Evolutionary conservation across 768 basidiomycete species (phyloP).

Genomic region (Leucocoprinus leucothites): DNA sequence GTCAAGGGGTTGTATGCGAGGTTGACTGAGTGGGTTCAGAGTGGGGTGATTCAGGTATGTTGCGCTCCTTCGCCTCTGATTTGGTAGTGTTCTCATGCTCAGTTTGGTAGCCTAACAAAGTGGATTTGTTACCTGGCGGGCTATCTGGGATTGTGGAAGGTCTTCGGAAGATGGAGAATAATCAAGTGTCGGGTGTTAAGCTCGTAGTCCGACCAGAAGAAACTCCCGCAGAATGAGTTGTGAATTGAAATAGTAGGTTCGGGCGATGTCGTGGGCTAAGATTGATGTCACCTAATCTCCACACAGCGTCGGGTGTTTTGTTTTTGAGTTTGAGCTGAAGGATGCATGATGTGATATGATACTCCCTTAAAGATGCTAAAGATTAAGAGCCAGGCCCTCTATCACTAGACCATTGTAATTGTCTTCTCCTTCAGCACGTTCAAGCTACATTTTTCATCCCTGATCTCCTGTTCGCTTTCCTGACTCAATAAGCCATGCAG

Average conservation of each 20-base stretch:
- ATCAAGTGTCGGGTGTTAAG: slow-evolving; percentile 40
- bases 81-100: neutral
- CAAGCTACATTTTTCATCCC: too few relatives aligned
- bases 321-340: too few relatives aligned
- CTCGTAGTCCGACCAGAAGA: slow-evolving; percentile 41
- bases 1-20: slow-evolving; percentile 20
- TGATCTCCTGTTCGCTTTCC: too few relatives aligned
- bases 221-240: slow-evolving; percentile 15
- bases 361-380: too few relatives aligned
- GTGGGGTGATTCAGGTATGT: slow-evolving; percentile 32
- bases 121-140: slow-evolving; percentile 40
- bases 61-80: neutral
- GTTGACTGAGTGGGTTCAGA: slow-evolving; percentile 26
- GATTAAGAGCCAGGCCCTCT: too few relatives aligned
- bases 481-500: too few relatives aligned
- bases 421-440: too few relatives aligned
- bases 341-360: too few relatives aligned
- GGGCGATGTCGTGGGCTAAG: too few relatives aligned
- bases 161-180: slow-evolving; percentile 34
- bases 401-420: too few relatives aligned
- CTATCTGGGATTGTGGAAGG: slow-evolving; percentile 40
- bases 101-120: slow-evolving; percentile 34
- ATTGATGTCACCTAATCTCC: too few relatives aligned
- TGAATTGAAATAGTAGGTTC: neutral
- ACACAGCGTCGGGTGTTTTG: too few relatives aligned